Evolutionary conservation across 129 eudicot species (phyloP), one percentile per base, ranked within the genome.

Genomic region (Rutidosis leptorrhynchoides): DNA sequence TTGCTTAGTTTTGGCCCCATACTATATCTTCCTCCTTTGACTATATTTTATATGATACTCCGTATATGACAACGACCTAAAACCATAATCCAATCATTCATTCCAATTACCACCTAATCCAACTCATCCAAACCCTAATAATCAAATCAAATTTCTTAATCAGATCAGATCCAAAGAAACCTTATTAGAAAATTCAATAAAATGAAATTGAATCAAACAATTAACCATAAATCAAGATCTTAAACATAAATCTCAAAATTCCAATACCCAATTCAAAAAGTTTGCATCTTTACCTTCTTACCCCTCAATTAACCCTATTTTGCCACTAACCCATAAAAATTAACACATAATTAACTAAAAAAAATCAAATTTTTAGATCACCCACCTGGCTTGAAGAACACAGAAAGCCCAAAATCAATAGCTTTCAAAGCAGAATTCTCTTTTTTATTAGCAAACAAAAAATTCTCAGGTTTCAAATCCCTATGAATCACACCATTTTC

Each of bases 371-470:
- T 6, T 75, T n/a, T n/a, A n/a, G n/a, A n/a, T n/a, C n/a, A n/a
- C n/a, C n/a, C n/a, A 93, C 98, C 98, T 71, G 96, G 95, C 65
- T 83, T 86, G 76, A 88, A 93, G 77, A 93, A 93, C 17, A 93
- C 98, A 17, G 98, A 93, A 77, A 93, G 89, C 26, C 98, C 98
- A 42, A 93, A 93, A 88, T 93, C 98, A 61, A 93, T 93, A 29
- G 92, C 98, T 67, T 85, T 88, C 6, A 93, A 78, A 53, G 85
- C 61, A 14, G 96, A 88, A 80, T 89, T 85, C 69, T 93, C 98
- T 66, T 93, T 93, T 79, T 88, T 85, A 70, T 93, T 86, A 10
- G 95, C 96, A 79, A 93, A 93, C 85, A 93, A 64, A 60, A 93
- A 93, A 65, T 93, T 93, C 83, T 93, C 98, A 14, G 98, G 98